phyloP scores from a whole-genome alignment of 345 rosid genomes.

The Arabis alpina region DNA sequence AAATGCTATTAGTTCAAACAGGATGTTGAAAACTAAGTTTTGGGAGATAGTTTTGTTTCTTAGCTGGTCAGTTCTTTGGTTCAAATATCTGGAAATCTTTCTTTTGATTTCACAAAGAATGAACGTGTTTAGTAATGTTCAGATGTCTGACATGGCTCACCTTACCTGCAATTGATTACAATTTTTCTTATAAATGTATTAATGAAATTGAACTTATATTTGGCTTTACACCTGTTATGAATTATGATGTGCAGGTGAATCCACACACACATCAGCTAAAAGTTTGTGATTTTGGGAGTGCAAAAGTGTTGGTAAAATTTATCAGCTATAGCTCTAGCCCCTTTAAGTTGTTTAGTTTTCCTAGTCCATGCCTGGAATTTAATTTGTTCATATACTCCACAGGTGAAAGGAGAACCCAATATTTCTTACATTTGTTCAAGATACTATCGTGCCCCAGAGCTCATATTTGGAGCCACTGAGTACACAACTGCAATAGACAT shows the following conservation, averaged over 20 bases:
- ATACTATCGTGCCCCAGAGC: slow-evolving; percentile 86
- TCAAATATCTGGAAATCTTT: slow-evolving; percentile 1
- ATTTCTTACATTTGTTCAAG: slow-evolving; percentile 83
- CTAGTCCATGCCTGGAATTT: slow-evolving; percentile 15
- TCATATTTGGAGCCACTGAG: slow-evolving; percentile 86
- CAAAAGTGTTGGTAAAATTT: slow-evolving; percentile 71
- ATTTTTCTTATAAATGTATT: neutral
- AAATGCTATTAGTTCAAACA: neutral
- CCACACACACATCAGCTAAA: slow-evolving; percentile 81
- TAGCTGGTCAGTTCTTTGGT: slow-evolving; percentile 1
- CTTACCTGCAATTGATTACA: neutral
- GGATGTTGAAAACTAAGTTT: neutral
- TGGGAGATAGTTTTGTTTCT: neutral
- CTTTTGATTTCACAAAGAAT: neutral
- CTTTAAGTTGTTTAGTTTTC: neutral
- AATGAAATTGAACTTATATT: neutral
- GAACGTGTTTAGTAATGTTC: neutral
- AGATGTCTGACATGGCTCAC: neutral
- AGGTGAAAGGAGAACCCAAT: slow-evolving; percentile 90
- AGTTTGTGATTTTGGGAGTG: slow-evolving; percentile 90
- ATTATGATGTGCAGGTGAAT: slow-evolving; percentile 57
- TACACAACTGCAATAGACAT: slow-evolving; percentile 86
- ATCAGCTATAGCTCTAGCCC: neutral
- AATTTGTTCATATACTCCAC: slow-evolving; percentile 26
- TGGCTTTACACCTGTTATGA: neutral